These are phyloP conservation scores for Sarocladiaceae sp. DNA, from an alignment of 2,329 filamentous ascomycete species.

Conservation along the genomic window DNA sequence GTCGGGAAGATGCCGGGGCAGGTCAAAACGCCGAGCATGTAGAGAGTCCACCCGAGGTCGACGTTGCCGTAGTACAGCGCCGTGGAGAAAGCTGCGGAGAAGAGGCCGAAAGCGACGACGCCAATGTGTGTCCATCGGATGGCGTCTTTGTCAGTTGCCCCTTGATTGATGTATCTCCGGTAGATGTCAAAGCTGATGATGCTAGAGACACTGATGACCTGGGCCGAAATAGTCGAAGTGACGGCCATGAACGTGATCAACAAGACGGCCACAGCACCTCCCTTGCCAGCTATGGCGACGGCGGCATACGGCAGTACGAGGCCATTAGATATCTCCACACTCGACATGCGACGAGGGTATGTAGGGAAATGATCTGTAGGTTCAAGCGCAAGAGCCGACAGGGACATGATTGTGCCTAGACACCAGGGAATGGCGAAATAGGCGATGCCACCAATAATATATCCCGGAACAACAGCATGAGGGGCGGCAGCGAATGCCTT, in stretches of 20 bases:
- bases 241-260: slow-evolving; percentile 72
- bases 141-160: slow-evolving; percentile 39
- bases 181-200: slow-evolving; percentile 51
- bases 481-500: slow-evolving; percentile 44
- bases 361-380: slow-evolving; percentile 44
- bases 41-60: slow-evolving; percentile 47
- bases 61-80: slow-evolving; percentile 48
- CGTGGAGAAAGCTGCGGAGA: slow-evolving; percentile 45
- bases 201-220: slow-evolving; percentile 46
- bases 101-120: slow-evolving; percentile 44
- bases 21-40: slow-evolving; percentile 47
- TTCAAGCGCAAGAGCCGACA: slow-evolving; percentile 41
- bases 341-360: slow-evolving; percentile 48
- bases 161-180: slow-evolving; percentile 39
- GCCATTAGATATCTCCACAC: slow-evolving; percentile 58
- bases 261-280: slow-evolving; percentile 61
- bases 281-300: slow-evolving; percentile 61
- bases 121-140: slow-evolving; percentile 47
- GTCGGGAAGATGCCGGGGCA: slow-evolving; percentile 49
- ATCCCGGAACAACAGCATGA: slow-evolving; percentile 42
- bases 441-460: slow-evolving; percentile 44
- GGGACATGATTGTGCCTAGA: slow-evolving; percentile 44
- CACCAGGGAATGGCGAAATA: slow-evolving; percentile 50
- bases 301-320: slow-evolving; percentile 66
- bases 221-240: slow-evolving; percentile 49